These are phyloP conservation scores for Euphorbia celastroides DNA, from an alignment of 441 rosid species.

Conservation along the genomic window DNA sequence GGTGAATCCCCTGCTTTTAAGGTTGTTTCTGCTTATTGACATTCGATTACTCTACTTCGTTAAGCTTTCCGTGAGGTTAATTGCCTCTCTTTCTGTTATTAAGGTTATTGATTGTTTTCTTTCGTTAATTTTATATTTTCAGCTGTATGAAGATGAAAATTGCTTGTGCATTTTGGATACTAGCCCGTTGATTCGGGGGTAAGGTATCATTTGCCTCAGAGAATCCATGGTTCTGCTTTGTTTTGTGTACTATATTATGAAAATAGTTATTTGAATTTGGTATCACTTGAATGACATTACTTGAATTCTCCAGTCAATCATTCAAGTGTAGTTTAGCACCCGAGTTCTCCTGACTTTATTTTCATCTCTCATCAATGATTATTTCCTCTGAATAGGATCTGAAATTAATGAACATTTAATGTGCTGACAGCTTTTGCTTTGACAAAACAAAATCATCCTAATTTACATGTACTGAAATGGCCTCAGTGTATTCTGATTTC, in stretches of 20 bases:
- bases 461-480: not conserved
- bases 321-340: no score
- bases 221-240: not conserved
- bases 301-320: not conserved
- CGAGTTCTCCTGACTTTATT: not conserved
- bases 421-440: not conserved
- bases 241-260: not conserved
- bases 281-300: not conserved
- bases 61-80: no score
- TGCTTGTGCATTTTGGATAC: conserved; percentile 81
- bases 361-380: not conserved
- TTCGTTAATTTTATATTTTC: conserved; percentile 7
- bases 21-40: conserved; percentile 24
- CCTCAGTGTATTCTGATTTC: not conserved
- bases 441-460: not conserved
- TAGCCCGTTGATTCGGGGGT: conserved; percentile 72
- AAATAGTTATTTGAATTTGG: not conserved
- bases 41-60: not conserved
- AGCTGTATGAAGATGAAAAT: conserved; percentile 84
- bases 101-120: not conserved
- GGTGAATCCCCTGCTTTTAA: conserved; percentile 72
- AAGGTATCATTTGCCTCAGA: conserved; percentile 39
- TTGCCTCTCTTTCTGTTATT: not conserved
- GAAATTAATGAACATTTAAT: not conserved
- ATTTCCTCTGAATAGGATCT: not conserved